Percentiles rank a stretch among this genome's conserved stretches.
Evolutionary conservation across 148 eudicot species (phyloP).

Genomic region (Vaccinium darrowii): DNA sequence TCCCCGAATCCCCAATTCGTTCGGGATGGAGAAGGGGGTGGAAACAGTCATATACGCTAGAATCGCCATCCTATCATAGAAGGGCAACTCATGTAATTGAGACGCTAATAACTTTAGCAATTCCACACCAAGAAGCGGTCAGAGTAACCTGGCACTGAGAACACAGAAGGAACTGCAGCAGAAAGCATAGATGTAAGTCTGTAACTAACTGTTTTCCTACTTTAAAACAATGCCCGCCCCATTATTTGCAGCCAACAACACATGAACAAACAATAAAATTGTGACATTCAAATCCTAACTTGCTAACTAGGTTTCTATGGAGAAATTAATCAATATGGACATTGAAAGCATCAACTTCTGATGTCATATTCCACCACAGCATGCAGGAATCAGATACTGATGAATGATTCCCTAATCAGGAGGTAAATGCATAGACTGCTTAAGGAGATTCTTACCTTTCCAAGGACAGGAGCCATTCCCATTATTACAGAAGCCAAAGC

Average conservation of each 20-base stretch:
- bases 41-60: too few relatives aligned
- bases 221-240: background rate
- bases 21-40: too few relatives aligned
- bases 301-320: background rate
- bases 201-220: background rate
- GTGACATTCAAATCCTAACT: background rate
- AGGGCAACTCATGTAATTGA: background rate
- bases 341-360: background rate
- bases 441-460: slow-evolving; percentile 61
- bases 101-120: background rate
- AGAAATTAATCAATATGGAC: background rate
- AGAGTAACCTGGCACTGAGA: background rate
- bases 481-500: slow-evolving; percentile 98
- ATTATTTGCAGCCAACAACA: background rate
- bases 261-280: background rate
- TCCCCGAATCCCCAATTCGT: too few relatives aligned
- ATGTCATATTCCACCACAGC: background rate
- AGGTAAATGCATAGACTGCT: background rate
- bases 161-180: background rate
- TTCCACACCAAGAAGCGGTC: background rate
- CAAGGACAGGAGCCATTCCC: slow-evolving; percentile 99
- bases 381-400: background rate
- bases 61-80: too few relatives aligned
- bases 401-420: background rate
- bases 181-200: background rate